Conservation (phyloP, 208 protist species). For the Wallacemonas rigidus region DNA sequence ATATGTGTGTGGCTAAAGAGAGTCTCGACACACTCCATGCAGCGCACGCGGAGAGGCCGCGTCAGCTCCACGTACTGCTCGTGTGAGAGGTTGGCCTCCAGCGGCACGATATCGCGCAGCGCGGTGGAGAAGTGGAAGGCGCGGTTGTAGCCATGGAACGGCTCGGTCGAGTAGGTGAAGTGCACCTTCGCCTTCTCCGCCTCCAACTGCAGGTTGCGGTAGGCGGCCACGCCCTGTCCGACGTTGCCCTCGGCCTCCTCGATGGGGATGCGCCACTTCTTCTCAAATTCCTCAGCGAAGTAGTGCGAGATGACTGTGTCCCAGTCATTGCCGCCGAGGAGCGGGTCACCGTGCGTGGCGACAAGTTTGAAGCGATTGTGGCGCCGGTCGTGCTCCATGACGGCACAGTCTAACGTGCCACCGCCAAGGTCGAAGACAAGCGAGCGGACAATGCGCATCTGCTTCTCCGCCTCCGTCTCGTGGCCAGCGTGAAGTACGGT, state of each 20-base stretch:
- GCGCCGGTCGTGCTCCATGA: constrained; percentile 85
- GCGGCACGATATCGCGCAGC: constrained; percentile 82
- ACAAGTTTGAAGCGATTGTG: constrained; percentile 67
- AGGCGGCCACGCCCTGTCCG: constrained; percentile 69
- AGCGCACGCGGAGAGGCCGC: constrained; percentile 77
- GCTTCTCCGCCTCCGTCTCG: constrained; percentile 16
- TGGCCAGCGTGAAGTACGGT: constrained; percentile 55
- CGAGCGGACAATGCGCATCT: constrained; percentile 60
- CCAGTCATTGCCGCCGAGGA: constrained; percentile 93
- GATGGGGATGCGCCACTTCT: constrained; percentile 89
- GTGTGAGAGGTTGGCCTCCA: constrained; percentile 85
- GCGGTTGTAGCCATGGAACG: constrained; percentile 87
- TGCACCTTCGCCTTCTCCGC: constrained; percentile 91
- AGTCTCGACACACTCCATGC: constrained; percentile 75
- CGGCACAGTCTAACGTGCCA: constrained; percentile 90
- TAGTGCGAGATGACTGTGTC: constrained; percentile 83
- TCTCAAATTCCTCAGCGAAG: constrained; percentile 79
- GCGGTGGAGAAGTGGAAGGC: constrained; percentile 89
- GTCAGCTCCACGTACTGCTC: constrained; percentile 87
- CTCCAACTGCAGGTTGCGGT: constrained; percentile 74
- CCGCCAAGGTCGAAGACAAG: constrained; percentile 92
- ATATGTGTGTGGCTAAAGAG: constrained; percentile 73
- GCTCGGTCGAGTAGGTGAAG: constrained; percentile 90
- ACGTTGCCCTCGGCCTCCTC: constrained; percentile 88
- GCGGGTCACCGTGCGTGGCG: constrained; percentile 87